phyloP scores from a whole-genome alignment of 108 stramenopile genomes.

The Epithemia pelagica region DNA sequence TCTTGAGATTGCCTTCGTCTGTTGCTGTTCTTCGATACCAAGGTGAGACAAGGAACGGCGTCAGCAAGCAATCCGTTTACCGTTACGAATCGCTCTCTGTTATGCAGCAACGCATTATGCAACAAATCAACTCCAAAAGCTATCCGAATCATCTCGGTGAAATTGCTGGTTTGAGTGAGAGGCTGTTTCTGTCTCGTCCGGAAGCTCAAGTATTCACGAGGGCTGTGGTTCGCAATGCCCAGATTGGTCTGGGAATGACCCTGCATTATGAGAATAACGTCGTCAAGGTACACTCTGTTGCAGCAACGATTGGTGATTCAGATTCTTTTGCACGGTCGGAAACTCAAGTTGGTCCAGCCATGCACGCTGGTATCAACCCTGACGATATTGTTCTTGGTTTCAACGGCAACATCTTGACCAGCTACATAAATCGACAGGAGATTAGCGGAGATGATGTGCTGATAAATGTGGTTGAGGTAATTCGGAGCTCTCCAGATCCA shows the following conservation, averaged over 20 bases:
- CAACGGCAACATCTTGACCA: slow-evolving; percentile 52
- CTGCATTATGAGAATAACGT: slow-evolving; percentile 38
- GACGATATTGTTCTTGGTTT: slow-evolving; percentile 66
- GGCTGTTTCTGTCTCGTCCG: background rate
- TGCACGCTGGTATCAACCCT: slow-evolving; percentile 40
- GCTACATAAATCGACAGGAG: slow-evolving; percentile 9
- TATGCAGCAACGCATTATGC: background rate
- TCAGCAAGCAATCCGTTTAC: slow-evolving; percentile 1
- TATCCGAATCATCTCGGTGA: background rate
- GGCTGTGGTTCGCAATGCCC: slow-evolving; percentile 35
- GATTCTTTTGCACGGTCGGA: background rate
- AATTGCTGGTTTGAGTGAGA: background rate
- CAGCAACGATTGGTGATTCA: slow-evolving; percentile 8
- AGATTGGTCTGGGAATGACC: slow-evolving; percentile 63
- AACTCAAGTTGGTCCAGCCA: slow-evolving; percentile 36
- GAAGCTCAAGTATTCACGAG: slow-evolving; percentile 12
- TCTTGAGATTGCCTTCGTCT: slow-evolving; percentile 24
- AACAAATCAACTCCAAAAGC: background rate
- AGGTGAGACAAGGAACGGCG: background rate
- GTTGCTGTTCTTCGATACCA: slow-evolving; percentile 25
- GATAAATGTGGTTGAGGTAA: slow-evolving; percentile 14
- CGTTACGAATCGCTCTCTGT: background rate
- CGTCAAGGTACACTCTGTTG: slow-evolving; percentile 38
- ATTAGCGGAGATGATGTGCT: slow-evolving; percentile 11
- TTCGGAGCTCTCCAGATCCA: slow-evolving; percentile 36